Conservation (phyloP, 257 asterid species). For the Coffea eugenioides region DNA sequence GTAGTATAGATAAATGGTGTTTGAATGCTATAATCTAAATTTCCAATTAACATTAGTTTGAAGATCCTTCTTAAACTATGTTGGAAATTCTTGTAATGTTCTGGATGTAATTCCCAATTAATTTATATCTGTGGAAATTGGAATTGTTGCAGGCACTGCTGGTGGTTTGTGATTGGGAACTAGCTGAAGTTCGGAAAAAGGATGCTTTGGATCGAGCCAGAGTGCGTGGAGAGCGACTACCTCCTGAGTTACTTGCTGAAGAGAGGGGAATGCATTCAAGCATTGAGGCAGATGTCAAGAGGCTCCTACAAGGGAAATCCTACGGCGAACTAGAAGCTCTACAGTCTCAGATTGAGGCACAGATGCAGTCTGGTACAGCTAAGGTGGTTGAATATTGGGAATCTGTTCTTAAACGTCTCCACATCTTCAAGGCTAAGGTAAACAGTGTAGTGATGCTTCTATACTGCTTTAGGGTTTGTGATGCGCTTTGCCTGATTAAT, state of each 20-base stretch:
- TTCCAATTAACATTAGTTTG: too few species aligned
- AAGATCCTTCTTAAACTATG: too few species aligned
- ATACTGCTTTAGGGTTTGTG: background rate
- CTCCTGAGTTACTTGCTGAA: conserved; percentile 77
- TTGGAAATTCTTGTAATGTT: too few species aligned
- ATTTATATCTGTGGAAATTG: background rate
- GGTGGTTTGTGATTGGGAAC: conserved; percentile 92
- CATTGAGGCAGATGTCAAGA: conserved; percentile 82
- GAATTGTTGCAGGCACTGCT: conserved; percentile 34
- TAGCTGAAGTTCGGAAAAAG: conserved; percentile 78
- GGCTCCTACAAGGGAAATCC: conserved; percentile 63
- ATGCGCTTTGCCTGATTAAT: background rate
- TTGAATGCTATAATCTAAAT: background rate
- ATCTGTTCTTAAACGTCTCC: conserved; percentile 83
- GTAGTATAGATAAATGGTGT: background rate
- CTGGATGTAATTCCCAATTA: too few species aligned
- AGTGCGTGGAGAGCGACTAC: conserved; percentile 85
- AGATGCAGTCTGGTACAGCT: conserved; percentile 92
- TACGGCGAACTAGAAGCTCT: conserved; percentile 55
- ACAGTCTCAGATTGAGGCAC: conserved; percentile 74
- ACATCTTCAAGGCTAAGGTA: conserved; percentile 90
- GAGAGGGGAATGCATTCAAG: conserved; percentile 87
- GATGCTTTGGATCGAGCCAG: conserved; percentile 92
- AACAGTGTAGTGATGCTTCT: background rate
- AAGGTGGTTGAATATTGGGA: conserved; percentile 96